Base-by-base conservation (phyloP, 176 grass and related monocot genomes). In the Areca catechu region DNA sequence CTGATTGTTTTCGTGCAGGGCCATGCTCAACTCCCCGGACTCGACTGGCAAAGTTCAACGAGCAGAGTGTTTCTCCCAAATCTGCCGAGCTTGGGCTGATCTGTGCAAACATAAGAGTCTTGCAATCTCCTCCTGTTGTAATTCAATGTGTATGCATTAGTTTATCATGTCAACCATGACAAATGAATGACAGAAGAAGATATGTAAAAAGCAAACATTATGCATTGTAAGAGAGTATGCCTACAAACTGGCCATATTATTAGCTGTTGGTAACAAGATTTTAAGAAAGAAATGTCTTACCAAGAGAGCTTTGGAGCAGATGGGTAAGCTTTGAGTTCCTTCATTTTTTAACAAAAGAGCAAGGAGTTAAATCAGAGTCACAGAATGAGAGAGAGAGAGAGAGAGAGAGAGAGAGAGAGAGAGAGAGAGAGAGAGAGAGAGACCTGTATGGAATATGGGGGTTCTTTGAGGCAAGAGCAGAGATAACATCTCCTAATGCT, bases 301-400 rank as follows among this genome's bases (percentile, higher is more conserved):
- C 94, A 63, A 92, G 73, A 57, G 94, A 98, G 60, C 84, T 93
- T 63, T 93, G 94, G 24, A 98, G 94, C 58, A 98, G 61, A 83
- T 89, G 94, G 16, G 94, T 98, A 71, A 98, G 62, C 76, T 93
- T 98, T 24, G 94, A 98, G 49, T 98, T 98, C 76, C 88, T 98
- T 62, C 27, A 78, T 51, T 71, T 37, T 68, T 37, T 24, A 74
- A 58, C 22, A 50, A 10, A 53, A 55, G 62, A 69, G 51, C 16
- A 69, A 22, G 4, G 43, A 19, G 9, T 20, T 63, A 49, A 61
- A 9, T 53, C 10, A 43, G 34, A 43, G 34, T 14, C 9, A 43
- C 28, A 30, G 6, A n/a, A n/a, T n/a, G n/a, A n/a, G n/a, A n/a
- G n/a, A n/a, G n/a, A n/a, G n/a, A n/a, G n/a, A n/a, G n/a, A 30